Conservation (phyloP, 129 eudicot genomes). For the Ambrosia artemisiifolia region DNA sequence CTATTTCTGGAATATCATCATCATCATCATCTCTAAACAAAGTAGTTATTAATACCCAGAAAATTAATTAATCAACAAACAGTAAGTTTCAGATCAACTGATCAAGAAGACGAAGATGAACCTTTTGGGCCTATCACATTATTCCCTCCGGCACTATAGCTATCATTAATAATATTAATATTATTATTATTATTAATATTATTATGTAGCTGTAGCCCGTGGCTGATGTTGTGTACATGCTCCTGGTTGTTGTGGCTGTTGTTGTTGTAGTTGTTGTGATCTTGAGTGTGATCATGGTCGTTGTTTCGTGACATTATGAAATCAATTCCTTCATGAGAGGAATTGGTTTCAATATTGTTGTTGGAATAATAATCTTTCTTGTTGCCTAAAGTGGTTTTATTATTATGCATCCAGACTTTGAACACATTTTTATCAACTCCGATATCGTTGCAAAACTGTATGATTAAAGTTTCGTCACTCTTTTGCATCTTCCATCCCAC, state of each 20-base stretch:
- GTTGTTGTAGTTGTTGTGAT: conserved; percentile 3
- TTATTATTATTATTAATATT: too few relatives aligned
- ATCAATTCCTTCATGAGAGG: background rate
- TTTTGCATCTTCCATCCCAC: conserved; percentile 81
- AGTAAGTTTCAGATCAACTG: background rate
- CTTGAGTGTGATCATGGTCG: conserved; percentile 14
- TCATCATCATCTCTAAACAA: background rate
- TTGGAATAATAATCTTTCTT: conserved; percentile 28
- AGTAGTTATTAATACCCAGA: background rate
- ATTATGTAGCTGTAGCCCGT: conserved; percentile 20
- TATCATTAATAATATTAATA: conserved; percentile 16
- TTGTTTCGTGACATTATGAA: conserved; percentile 23
- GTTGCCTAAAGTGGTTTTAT: conserved; percentile 55
- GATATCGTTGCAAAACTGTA: conserved; percentile 56
- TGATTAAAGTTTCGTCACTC: conserved; percentile 58
- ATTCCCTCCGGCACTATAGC: background rate
- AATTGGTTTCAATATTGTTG: background rate
- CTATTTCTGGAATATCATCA: background rate
- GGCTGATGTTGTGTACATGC: background rate
- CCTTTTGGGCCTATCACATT: conserved; percentile 35
- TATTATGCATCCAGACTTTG: conserved; percentile 86
- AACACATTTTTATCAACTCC: conserved; percentile 67
- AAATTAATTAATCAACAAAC: background rate
- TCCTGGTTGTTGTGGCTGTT: conserved; percentile 10
- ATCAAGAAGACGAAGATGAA: conserved; percentile 64